phyloP scores from a whole-genome alignment of 2,329 filamentous ascomycete genomes.

The Colletotrichum sp. region DNA sequence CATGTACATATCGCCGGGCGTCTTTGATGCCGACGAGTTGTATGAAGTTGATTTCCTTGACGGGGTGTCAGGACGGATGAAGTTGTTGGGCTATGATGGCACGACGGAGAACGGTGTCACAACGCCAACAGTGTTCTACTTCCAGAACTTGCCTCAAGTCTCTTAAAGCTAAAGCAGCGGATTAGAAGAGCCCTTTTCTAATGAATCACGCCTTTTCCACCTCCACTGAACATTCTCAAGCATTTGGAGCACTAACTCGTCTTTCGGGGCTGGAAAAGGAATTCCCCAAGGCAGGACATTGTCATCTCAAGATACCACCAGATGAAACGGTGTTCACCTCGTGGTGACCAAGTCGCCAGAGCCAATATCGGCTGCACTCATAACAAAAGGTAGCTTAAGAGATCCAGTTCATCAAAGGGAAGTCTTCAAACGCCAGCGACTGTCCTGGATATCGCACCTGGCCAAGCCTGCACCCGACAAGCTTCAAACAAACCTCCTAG shows the following conservation, averaged over 20 bases:
- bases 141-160: background rate
- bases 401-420: background rate
- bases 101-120: background rate
- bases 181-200: background rate
- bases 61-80: background rate
- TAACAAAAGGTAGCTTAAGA: background rate
- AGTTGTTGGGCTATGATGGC: background rate
- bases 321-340: background rate
- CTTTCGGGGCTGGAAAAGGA: background rate
- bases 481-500: slow-evolving; percentile 2
- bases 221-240: background rate
- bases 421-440: background rate
- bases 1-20: background rate
- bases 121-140: background rate
- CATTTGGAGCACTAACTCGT: background rate
- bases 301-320: background rate
- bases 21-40: background rate
- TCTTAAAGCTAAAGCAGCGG: background rate
- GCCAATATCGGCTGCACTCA: background rate
- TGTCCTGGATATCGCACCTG: background rate
- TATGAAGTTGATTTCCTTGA: background rate
- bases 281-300: background rate
- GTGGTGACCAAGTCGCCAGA: background rate
- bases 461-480: background rate
- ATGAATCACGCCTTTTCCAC: background rate